These are phyloP conservation scores for Populus alba DNA, from an alignment of 345 rosid genomes.

Conservation along the genomic window DNA sequence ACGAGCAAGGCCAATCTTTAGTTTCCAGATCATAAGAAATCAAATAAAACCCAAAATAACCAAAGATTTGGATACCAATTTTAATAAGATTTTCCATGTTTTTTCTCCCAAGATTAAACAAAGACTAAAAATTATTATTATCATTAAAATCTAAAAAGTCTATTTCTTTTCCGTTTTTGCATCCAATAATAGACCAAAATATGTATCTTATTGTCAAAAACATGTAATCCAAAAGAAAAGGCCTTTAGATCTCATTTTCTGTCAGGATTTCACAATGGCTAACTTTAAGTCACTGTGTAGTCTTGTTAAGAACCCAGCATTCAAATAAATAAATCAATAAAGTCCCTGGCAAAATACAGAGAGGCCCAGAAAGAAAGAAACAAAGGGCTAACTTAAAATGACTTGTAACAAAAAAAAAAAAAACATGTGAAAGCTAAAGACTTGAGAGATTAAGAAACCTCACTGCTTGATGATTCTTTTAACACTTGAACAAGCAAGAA, in stretches of 20 bases:
- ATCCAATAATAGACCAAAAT: not conserved
- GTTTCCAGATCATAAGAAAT: not conserved
- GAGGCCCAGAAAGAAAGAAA: not conserved
- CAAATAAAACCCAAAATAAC: not conserved
- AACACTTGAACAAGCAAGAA: not conserved
- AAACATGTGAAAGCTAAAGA: not conserved
- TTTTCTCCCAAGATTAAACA: not conserved
- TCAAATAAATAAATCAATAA: not conserved
- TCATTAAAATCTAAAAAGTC: not conserved
- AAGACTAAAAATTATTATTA: not conserved
- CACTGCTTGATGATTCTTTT: not conserved
- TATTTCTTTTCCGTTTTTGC: not conserved
- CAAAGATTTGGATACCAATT: not conserved
- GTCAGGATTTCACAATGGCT: not conserved
- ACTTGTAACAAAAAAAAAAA: not conserved
- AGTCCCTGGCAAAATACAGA: not conserved
- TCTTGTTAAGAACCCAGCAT: not conserved
- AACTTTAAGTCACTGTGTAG: not conserved
- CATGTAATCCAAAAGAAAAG: not conserved
- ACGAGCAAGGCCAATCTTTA: not conserved
- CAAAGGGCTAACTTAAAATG: not conserved
- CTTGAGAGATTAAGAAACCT: not conserved
- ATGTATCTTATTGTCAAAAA: not conserved
- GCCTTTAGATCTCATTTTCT: not conserved
- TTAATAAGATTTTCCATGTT: not conserved